Conservation (phyloP, 768 basidiomycete species). For the Rhodosporidiobolus sp. region DNA sequence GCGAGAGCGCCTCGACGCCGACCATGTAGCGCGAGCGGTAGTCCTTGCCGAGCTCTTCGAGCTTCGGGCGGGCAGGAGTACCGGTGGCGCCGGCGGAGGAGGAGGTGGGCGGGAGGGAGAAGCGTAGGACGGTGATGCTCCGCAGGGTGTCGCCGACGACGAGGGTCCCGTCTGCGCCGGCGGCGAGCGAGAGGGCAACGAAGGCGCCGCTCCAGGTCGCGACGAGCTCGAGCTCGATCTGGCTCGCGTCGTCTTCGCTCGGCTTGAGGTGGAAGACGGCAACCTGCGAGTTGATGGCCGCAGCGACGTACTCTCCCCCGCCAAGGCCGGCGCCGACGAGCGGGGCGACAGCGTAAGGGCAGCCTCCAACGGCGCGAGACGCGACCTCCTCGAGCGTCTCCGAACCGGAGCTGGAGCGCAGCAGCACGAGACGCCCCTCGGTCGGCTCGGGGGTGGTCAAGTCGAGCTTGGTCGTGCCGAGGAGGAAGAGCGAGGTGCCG, state of each 20-base stretch:
- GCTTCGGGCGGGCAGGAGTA: conserved; percentile 39
- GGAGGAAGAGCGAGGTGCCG: conserved; percentile 45
- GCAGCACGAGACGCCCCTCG: conserved; percentile 33
- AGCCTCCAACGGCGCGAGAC: conserved; percentile 57
- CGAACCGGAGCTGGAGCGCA: background rate
- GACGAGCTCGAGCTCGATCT: conserved; percentile 51
- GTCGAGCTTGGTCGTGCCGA: conserved; percentile 50
- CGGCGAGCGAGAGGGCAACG: conserved; percentile 64
- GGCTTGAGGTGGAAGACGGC: background rate
- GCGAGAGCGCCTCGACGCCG: conserved; percentile 53
- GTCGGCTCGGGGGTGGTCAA: conserved; percentile 33
- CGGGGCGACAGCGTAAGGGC: conserved; percentile 63
- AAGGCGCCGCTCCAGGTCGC: conserved; percentile 79
- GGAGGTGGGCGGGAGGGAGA: conserved; percentile 47
- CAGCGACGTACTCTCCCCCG: conserved; percentile 15
- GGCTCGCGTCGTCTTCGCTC: conserved; percentile 15
- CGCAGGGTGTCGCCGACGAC: conserved; percentile 76
- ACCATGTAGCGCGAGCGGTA: conserved; percentile 73
- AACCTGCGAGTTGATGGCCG: conserved; percentile 35
- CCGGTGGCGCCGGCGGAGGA: background rate
- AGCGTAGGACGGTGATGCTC: conserved; percentile 68
- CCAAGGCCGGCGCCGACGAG: conserved; percentile 38
- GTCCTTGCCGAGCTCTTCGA: conserved; percentile 65
- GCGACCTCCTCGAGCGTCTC: conserved; percentile 41
- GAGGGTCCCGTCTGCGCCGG: conserved; percentile 55